These are phyloP conservation scores for Ceratorhiza oryzae-sativae DNA, from an alignment of 1,284 basidiomycete genomes.

Conservation along the genomic window DNA sequence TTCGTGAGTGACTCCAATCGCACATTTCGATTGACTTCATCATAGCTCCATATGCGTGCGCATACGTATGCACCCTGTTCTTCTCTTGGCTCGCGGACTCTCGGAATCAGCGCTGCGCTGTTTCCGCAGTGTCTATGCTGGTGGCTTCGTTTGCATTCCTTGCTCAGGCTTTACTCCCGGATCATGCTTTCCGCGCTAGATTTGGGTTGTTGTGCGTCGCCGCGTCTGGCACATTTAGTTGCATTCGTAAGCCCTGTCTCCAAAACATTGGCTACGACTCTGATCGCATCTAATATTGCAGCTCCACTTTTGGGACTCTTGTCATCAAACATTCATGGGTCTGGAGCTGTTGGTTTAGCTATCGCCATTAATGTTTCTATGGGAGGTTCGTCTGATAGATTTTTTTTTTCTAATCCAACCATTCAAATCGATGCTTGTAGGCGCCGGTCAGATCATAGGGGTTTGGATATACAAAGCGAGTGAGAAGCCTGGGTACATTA, in stretches of 20 bases:
- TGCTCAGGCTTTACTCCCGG: constrained; percentile 47
- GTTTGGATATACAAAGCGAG: constrained; percentile 53
- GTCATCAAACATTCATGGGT: constrained; percentile 51
- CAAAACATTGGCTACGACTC: not conserved
- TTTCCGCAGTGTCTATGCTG: constrained; percentile 42
- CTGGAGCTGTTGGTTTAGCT: constrained; percentile 51
- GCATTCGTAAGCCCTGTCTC: constrained; percentile 44
- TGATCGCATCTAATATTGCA: not conserved
- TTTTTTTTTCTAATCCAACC: not conserved
- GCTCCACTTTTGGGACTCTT: constrained; percentile 54
- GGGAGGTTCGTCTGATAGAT: constrained; percentile 44
- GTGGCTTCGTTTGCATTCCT: constrained; percentile 37
- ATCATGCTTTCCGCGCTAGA: constrained; percentile 49
- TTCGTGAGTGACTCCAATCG: not conserved
- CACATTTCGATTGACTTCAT: not conserved
- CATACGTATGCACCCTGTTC: constrained; percentile 50
- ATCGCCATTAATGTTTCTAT: constrained; percentile 54
- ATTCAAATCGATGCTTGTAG: constrained; percentile 16
- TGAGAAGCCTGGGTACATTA: constrained; percentile 36
- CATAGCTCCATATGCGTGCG: constrained; percentile 47
- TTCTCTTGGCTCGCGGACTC: constrained; percentile 38
- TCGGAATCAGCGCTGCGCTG: constrained; percentile 40
- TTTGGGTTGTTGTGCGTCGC: constrained; percentile 53
- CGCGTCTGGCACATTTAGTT: constrained; percentile 51
- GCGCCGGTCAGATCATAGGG: constrained; percentile 53